Base-by-base conservation (phyloP, 2,329 filamentous ascomycete species). In the Dissoconium aciculare region DNA sequence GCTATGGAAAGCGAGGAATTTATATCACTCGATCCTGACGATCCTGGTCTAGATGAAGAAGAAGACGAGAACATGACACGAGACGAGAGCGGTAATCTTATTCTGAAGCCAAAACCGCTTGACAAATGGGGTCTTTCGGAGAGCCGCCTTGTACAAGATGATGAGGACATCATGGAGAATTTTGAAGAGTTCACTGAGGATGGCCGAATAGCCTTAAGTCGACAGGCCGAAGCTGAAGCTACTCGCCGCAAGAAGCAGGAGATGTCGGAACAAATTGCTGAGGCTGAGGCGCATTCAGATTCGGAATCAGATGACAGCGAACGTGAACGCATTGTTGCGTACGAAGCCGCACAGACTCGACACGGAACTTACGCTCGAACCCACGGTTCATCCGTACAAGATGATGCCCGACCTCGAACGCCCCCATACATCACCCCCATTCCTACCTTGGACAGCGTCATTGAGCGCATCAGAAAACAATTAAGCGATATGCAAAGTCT, bases 91-190 rank as follows among this genome's bases (percentile, higher is more conserved):
- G 55, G 59, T 12, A 42, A 52, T 36, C 37, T 66, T 35, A 57
- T 69, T 2, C 50, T 66, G 2, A 58, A 63, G 30, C 57, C 60
- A 11, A 71, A 71, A 40, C 19, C 19, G 19, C 19, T 23, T 8
- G 71, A 75, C 45, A 72, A 78, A 41, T 68, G 71, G 17, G 69
- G 40, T 10, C 31, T 37, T 16, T 38, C 49, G 3, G 60, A 84
- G 38, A 79, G 78, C 4, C 69, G 87, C 2, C 66, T 95, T 2
- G 69, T 84, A 4, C 70, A 67, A 25, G 84, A 94, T 17, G 87
- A 95, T 45, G 87, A 95, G 51, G 83, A 95, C 47, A 68, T 94
- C 0, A 81, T 80, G 21, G 89, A 95, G 57, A 85, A 84, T 0
- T 95, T 92, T 44, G 87, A 95, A 37, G 78, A 87, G 32, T 93